These are phyloP conservation scores for Dactylis glomerata DNA, from an alignment of 176 grass and related monocot species.

Conservation along the genomic window DNA sequence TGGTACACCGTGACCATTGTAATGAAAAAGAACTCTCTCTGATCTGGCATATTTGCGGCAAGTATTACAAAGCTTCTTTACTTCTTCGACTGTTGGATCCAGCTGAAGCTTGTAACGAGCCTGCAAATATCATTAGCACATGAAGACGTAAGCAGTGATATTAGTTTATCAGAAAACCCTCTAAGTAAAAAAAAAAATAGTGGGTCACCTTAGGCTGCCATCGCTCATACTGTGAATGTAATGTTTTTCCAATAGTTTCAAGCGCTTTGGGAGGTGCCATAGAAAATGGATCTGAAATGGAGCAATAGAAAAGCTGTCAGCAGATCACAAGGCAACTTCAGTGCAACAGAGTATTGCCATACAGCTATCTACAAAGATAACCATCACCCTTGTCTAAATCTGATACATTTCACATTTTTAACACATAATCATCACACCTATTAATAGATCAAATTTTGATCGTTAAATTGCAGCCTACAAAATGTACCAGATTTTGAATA, in stretches of 20 bases:
- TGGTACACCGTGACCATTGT: slow-evolving; percentile 97
- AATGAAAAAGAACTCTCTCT: slow-evolving; percentile 98
- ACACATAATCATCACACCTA: slow-evolving; percentile 19
- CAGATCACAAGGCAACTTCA: slow-evolving; percentile 1
- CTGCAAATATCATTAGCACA: slow-evolving; percentile 22
- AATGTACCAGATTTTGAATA: background rate
- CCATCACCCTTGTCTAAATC: background rate
- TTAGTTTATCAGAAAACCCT: background rate
- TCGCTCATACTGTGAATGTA: slow-evolving; percentile 91
- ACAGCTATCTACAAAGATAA: slow-evolving; percentile 6
- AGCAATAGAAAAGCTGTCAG: slow-evolving; percentile 29
- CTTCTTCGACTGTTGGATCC: slow-evolving; percentile 92
- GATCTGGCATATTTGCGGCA: slow-evolving; percentile 97
- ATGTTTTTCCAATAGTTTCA: slow-evolving; percentile 91
- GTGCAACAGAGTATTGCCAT: background rate
- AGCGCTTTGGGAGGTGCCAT: slow-evolving; percentile 92
- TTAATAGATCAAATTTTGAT: slow-evolving; percentile 25
- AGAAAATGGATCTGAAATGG: slow-evolving; percentile 82
- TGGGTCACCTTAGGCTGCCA: slow-evolving; percentile 84
- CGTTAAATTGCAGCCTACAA: background rate
- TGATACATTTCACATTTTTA: background rate
- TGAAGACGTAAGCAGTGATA: slow-evolving; percentile 29
- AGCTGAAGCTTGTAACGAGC: slow-evolving; percentile 92
- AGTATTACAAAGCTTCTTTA: slow-evolving; percentile 94
- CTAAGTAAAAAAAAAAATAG: background rate